phyloP scores from a whole-genome alignment of 2,329 filamentous ascomycete genomes.

The Daldinia sp. region DNA sequence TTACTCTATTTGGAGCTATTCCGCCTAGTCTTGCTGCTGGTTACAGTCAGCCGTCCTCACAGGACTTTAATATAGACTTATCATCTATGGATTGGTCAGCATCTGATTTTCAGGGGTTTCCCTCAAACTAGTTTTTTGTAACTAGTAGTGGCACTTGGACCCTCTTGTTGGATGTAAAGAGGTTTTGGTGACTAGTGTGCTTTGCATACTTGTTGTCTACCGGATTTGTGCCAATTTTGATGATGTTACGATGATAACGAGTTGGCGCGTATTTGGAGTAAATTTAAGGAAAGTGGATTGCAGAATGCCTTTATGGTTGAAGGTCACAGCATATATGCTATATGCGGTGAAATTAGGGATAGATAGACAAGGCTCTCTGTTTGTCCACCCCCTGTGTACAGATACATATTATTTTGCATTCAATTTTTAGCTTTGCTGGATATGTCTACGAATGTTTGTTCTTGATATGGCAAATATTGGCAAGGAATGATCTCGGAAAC shows the following conservation, averaged over 20 bases:
- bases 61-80: constrained; percentile 58
- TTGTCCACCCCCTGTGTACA: constrained; percentile 31
- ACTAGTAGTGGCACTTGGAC: neutral
- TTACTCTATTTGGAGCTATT: constrained; percentile 61
- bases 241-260: constrained; percentile 49
- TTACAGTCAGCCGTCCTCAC: constrained; percentile 65
- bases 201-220: constrained; percentile 16
- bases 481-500: constrained; percentile 7
- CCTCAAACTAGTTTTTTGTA: constrained; percentile 33
- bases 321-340: constrained; percentile 26
- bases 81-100: constrained; percentile 49
- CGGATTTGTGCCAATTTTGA: constrained; percentile 34
- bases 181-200: constrained; percentile 1
- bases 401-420: constrained; percentile 30
- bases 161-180: constrained; percentile 1
- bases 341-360: constrained; percentile 15
- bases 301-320: constrained; percentile 41
- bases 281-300: constrained; percentile 26
- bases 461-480: constrained; percentile 4
- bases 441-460: constrained; percentile 1
- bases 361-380: constrained; percentile 28
- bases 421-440: constrained; percentile 25
- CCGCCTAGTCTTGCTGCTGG: constrained; percentile 64
- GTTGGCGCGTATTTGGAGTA: constrained; percentile 25
- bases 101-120: constrained; percentile 43